These are phyloP conservation scores for Ilex asprella DNA, from an alignment of 257 asterid genomes.

Conservation along the genomic window DNA sequence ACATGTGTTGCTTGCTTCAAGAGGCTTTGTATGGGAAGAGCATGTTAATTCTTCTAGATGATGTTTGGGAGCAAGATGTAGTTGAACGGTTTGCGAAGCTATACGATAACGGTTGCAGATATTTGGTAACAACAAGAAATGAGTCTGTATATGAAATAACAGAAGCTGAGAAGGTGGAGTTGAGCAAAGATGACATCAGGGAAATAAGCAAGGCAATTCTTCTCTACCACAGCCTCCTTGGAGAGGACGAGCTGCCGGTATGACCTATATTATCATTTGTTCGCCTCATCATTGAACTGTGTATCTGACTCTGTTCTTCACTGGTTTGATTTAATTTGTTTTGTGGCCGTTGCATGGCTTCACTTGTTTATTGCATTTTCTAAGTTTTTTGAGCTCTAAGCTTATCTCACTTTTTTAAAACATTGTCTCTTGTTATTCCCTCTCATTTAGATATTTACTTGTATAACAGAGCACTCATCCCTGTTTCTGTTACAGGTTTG, in stretches of 20 bases:
- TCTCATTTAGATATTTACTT: too few species aligned
- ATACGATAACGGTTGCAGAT: slow-evolving; percentile 25
- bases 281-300: background rate
- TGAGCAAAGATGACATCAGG: slow-evolving; percentile 23
- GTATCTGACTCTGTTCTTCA: too few species aligned
- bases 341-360: too few species aligned
- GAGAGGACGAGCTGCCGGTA: slow-evolving; percentile 26
- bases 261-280: background rate
- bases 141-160: slow-evolving; percentile 29
- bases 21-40: slow-evolving; percentile 27
- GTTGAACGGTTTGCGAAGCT: slow-evolving; percentile 27
- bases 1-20: slow-evolving; percentile 26
- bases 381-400: too few species aligned
- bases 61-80: slow-evolving; percentile 35
- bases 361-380: too few species aligned
- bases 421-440: too few species aligned
- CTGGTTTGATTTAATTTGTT: too few species aligned
- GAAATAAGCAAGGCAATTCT: slow-evolving; percentile 30
- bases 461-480: too few species aligned
- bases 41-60: slow-evolving; percentile 25
- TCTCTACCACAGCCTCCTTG: slow-evolving; percentile 26
- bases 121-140: slow-evolving; percentile 28
- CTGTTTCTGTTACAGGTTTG: too few species aligned
- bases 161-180: slow-evolving; percentile 29
- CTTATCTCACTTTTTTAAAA: too few species aligned